phyloP scores from a whole-genome alignment of 108 stramenopile genomes.

The Epithemia pelagica region DNA sequence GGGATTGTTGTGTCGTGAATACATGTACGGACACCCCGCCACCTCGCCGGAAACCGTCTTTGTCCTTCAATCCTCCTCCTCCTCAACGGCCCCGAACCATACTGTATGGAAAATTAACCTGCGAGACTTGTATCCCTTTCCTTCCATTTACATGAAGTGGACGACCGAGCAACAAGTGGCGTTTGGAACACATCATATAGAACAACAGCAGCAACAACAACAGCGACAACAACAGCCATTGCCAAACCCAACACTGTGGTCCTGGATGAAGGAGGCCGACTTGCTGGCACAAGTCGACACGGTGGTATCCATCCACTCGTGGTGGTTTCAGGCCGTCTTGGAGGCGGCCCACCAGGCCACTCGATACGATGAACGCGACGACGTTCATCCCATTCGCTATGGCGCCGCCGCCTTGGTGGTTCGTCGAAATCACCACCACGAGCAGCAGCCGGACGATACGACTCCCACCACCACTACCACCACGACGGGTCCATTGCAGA shows the following conservation, averaged over 20 bases:
- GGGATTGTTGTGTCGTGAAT: conserved; percentile 84
- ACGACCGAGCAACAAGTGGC: conserved; percentile 37
- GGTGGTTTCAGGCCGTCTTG: background rate
- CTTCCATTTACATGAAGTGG: conserved; percentile 62
- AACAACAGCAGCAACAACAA: background rate
- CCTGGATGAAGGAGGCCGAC: background rate
- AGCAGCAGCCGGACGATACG: too few species aligned
- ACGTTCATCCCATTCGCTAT: conserved; percentile 70
- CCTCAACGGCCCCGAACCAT: conserved; percentile 14
- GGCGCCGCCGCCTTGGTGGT: conserved; percentile 46
- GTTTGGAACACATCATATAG: conserved; percentile 21
- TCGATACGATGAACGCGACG: conserved; percentile 25
- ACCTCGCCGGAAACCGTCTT: conserved; percentile 22
- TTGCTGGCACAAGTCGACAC: background rate
- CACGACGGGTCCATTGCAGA: background rate
- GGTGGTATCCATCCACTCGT: background rate
- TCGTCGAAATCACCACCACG: background rate
- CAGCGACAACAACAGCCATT: conserved; percentile 10
- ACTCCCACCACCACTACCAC: too few species aligned
- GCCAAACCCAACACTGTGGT: conserved; percentile 11
- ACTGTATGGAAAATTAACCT: conserved; percentile 12
- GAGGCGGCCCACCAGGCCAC: too few species aligned
- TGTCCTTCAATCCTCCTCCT: conserved; percentile 12
- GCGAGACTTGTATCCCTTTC: conserved; percentile 63
- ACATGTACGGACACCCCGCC: conserved; percentile 50